Evolutionary conservation across 306 rosid genomes (phyloP), one percentile per base, ranked within the genome.

Genomic region (Rosa multiflora): DNA sequence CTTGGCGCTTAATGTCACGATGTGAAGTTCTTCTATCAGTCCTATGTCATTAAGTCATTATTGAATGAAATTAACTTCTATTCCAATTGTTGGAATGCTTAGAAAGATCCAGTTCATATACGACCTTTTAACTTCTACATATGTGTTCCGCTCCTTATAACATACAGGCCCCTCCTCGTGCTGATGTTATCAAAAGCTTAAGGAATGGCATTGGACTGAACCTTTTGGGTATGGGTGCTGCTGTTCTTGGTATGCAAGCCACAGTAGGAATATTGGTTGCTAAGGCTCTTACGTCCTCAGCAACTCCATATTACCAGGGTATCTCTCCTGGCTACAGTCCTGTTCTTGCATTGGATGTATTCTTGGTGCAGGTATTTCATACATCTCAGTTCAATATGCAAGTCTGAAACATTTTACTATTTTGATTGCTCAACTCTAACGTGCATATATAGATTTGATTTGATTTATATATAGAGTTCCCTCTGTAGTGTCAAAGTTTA

Each of bases 181-280:
- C 98, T n/a, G 98, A 96, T 78, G 99, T 93, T 59, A 89, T 96
- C 81, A 93, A 87, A 80, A 85, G 94, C 88, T 83, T 96, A 63
- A 89, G 76, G 83, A 96, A 90, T 64, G 99, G 99, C 70, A 93
- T 96, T 26, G 77, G 77, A 17, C 63, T 96, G 83, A 96, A 96
- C 88, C 85, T 93, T 10, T 78, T 96, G 84, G 99, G 99, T 21
- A 87, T 91, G 92, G 99, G 98, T n/a, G 94, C 99, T 81, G 90
- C 98, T 62, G 81, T 96, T 87, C 97, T 96, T 76, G 98, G 98
- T 53, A 90, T 91, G 96, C 99, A 90, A 86, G 99, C 99, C 40
- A 93, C 99, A 0, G 98, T 96, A 51, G 99, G 99, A 78, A 61
- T 82, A 75, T 84, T 96, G 82, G 99, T 96, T 78, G 99, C 97